Percentiles rank a stretch among this genome's conserved stretches.
Conservation (phyloP, 2,329 filamentous ascomycete genomes). For the Colletotrichum musae region DNA sequence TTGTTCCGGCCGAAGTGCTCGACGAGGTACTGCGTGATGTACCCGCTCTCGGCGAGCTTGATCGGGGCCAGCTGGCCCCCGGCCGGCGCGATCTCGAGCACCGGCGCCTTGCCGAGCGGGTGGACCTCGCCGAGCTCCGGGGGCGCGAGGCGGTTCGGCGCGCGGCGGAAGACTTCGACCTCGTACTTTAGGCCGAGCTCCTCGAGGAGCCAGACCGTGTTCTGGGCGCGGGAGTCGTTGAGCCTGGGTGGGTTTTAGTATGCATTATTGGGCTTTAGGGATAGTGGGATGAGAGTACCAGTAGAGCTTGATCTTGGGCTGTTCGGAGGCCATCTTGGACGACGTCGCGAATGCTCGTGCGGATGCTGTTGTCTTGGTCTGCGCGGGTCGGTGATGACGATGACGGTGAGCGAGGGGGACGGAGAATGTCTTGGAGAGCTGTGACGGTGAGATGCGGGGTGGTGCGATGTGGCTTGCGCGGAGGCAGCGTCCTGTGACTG, state of each 20-base stretch:
- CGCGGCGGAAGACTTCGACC: constrained; percentile 83
- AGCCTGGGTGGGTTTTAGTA: constrained; percentile 70
- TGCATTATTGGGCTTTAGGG: background rate
- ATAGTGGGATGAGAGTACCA: constrained; percentile 59
- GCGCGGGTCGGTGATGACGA: background rate
- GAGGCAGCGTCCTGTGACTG: background rate
- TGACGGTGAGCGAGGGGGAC: background rate
- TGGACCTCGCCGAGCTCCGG: constrained; percentile 83
- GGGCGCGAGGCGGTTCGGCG: constrained; percentile 72
- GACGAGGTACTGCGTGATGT: constrained; percentile 87
- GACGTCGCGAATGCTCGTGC: background rate
- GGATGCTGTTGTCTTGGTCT: background rate
- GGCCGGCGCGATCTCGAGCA: constrained; percentile 73
- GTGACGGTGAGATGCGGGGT: background rate
- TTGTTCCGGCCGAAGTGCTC: constrained; percentile 69
- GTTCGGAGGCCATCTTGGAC: constrained; percentile 42
- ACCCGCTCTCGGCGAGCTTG: constrained; percentile 85
- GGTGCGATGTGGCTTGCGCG: background rate
- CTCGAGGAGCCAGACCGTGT: constrained; percentile 88
- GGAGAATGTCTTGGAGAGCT: background rate
- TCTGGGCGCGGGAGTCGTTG: constrained; percentile 84
- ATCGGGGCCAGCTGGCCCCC: constrained; percentile 53
- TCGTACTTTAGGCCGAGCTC: constrained; percentile 85
- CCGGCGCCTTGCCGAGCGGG: constrained; percentile 88
- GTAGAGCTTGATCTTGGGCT: constrained; percentile 73